These are phyloP conservation scores for Lecanicillium sp. DNA, from an alignment of 2,329 filamentous ascomycete species.

Conservation along the genomic window DNA sequence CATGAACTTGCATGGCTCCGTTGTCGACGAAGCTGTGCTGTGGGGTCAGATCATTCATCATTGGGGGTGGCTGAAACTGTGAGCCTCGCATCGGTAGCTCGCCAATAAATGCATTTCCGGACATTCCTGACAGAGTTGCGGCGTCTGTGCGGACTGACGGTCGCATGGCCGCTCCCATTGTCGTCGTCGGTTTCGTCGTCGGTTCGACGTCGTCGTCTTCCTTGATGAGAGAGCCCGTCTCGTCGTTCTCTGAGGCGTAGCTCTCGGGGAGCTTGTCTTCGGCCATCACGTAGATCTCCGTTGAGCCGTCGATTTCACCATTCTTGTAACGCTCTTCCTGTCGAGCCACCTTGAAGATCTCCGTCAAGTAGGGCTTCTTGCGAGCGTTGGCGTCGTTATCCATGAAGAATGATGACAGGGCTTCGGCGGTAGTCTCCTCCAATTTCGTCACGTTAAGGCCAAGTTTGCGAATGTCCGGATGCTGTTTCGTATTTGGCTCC, in stretches of 20 bases:
- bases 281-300: constrained; percentile 44
- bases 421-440: constrained; percentile 53
- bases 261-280: constrained; percentile 46
- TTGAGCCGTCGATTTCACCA: constrained; percentile 48
- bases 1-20: constrained; percentile 29
- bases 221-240: constrained; percentile 31
- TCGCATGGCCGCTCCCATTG: constrained; percentile 20
- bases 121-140: constrained; percentile 16
- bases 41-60: constrained; percentile 37
- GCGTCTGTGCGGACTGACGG: constrained; percentile 13
- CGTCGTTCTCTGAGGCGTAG: constrained; percentile 43
- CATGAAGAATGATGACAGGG: constrained; percentile 51
- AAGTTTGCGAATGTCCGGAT: constrained; percentile 46
- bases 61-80: constrained; percentile 35
- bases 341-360: constrained; percentile 56
- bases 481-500: constrained; percentile 43
- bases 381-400: constrained; percentile 50
- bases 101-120: constrained; percentile 32
- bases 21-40: constrained; percentile 38
- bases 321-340: constrained; percentile 50
- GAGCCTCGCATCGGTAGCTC: constrained; percentile 39
- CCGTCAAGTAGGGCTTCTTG: constrained; percentile 51
- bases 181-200: constrained; percentile 30
- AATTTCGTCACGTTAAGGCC: constrained; percentile 49
- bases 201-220: constrained; percentile 37